These are phyloP conservation scores for Tuber umbilicatum DNA, from an alignment of 495 filamentous ascomycete genomes.

Conservation along the genomic window DNA sequence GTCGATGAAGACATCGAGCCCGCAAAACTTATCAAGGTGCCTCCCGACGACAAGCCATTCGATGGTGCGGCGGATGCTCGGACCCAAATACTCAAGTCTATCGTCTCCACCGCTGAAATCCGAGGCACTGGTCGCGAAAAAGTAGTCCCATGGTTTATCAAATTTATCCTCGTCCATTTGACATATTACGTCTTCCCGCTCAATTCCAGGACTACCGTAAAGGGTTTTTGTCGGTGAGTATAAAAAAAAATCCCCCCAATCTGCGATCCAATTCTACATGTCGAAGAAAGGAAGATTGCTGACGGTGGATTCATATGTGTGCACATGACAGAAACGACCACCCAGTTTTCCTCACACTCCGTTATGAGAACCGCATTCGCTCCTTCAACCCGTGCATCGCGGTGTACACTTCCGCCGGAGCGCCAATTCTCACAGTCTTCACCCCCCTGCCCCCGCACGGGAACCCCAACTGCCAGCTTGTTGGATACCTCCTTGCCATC, in stretches of 20 bases:
- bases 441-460: not conserved
- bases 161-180: not conserved
- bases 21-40: not conserved
- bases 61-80: not conserved
- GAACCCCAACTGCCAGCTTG: not conserved
- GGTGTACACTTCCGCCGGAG: not conserved
- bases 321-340: not conserved
- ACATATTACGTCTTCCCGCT: not conserved
- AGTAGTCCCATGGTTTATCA: not conserved
- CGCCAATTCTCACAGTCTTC: not conserved
- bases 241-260: not conserved
- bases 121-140: not conserved
- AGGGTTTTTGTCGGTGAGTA: not conserved
- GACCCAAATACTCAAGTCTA: not conserved
- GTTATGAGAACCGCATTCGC: too few species aligned
- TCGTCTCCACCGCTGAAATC: too few species aligned
- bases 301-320: not conserved
- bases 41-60: not conserved
- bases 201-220: not conserved
- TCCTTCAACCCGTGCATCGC: not conserved
- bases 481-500: not conserved
- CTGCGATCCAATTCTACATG: not conserved
- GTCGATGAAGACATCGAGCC: not conserved
- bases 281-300: not conserved
- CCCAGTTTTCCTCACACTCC: not conserved